Evolutionary conservation across 345 rosid genomes (phyloP).

Genomic region (Populus nigra): DNA sequence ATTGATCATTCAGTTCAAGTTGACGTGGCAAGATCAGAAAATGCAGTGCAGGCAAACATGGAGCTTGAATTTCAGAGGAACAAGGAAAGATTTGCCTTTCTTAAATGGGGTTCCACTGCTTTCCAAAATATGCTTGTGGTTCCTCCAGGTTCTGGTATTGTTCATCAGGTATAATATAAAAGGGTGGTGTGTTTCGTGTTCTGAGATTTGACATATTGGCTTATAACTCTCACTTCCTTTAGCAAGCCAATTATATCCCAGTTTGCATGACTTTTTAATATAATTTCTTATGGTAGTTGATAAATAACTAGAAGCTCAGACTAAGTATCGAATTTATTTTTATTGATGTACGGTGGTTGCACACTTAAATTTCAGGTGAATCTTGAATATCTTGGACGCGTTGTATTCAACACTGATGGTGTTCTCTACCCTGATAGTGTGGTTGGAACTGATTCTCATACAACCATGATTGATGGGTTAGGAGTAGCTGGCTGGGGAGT

Average conservation of each 20-base stretch:
- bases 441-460: slow-evolving; percentile 35
- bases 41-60: slow-evolving; percentile 96
- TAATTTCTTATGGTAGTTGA: not conserved
- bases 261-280: not conserved
- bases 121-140: slow-evolving; percentile 97
- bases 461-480: slow-evolving; percentile 35
- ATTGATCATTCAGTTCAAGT: slow-evolving; percentile 99
- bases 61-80: slow-evolving; percentile 93
- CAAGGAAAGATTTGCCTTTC: slow-evolving; percentile 95
- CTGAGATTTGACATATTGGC: not conserved
- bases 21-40: slow-evolving; percentile 90
- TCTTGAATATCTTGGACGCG: slow-evolving; percentile 30
- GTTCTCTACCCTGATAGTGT: slow-evolving; percentile 30
- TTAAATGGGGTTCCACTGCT: slow-evolving; percentile 95
- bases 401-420: slow-evolving; percentile 30
- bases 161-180: slow-evolving; percentile 73
- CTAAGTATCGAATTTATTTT: not conserved
- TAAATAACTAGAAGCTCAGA: not conserved
- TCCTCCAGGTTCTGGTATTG: slow-evolving; percentile 99
- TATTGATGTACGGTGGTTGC: not conserved
- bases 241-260: not conserved
- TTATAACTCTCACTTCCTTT: not conserved
- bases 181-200: not conserved
- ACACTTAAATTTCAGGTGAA: slow-evolving; percentile 16
- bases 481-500: slow-evolving; percentile 97